Base-by-base conservation (phyloP, 2,329 filamentous ascomycete species). In the Pestalotiopsis sp. region DNA sequence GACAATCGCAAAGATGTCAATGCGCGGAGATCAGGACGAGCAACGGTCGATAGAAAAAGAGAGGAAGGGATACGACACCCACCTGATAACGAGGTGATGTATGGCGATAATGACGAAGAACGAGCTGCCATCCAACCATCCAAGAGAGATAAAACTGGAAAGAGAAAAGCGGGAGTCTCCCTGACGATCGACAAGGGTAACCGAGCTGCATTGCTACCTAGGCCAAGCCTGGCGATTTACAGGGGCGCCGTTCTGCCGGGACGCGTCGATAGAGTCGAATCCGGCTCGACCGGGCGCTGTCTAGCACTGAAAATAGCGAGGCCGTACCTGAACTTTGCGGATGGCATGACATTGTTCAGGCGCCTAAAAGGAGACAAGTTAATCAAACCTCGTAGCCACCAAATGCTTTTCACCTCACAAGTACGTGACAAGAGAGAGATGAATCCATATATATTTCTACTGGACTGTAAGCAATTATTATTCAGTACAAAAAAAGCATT, bases 161-260 rank as follows among this genome's bases (percentile, higher is more conserved):
- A 40, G 31, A 40, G 31, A 62, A 36, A 62, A 20, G 27, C 25
- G 59, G 31, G 36, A 36, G 57, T 59, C 59, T 62, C 59, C 59
- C 31, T 62, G 31, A 62, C 59, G 59, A 62, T 62, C 59, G 59
- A 20, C 59, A 41, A 13, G 59, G 59, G 31, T 36, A 36, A 6
- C 31, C 31, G n/a, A 62, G 27, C 59, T 40, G 59, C 59, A 62
- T 62, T 7, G 25, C 36, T 36, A 36, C 7, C 31, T 20, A 36
- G 25, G 14, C 27, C 23, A 59, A 13, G 36, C 5, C 27, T 7
- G 27, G 27, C 59, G 31, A 61, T 40, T 5, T 31, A 14, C 17
- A 17, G 59, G 25, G 59, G 58, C 23, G 56, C 59, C 59, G 31
- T 20, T 14, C 27, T 62, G 27, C 59, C 59, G 59, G 59, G 27